Conservation (phyloP, 1,284 basidiomycete species). For the Prillingera fragicola region DNA sequence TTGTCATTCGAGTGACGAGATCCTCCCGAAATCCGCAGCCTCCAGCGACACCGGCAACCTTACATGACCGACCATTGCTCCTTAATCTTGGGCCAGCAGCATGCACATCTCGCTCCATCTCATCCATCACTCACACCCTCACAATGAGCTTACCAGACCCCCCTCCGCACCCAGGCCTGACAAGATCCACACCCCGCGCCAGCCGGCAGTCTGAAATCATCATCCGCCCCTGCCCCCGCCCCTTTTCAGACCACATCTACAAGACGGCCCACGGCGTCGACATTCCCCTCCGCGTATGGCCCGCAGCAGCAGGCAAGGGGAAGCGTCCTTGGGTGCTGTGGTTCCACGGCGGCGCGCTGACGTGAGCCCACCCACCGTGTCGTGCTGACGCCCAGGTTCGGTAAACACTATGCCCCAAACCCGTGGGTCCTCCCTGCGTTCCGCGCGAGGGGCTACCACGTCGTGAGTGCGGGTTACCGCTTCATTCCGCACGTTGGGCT, state of each 20-base stretch:
- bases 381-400: slow-evolving; percentile 11
- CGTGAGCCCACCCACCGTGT: not conserved
- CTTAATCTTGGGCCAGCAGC: too few species aligned
- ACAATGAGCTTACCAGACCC: too few species aligned
- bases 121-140: too few species aligned
- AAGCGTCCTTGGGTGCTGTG: slow-evolving; percentile 13
- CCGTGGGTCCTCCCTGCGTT: slow-evolving; percentile 29
- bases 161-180: too few species aligned
- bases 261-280: slow-evolving; percentile 23
- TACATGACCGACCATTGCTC: too few species aligned
- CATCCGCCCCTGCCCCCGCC: too few species aligned
- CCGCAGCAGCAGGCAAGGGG: slow-evolving; percentile 10
- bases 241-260: slow-evolving; percentile 32
- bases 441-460: slow-evolving; percentile 18
- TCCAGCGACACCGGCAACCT: too few species aligned
- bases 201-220: too few species aligned
- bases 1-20: too few species aligned
- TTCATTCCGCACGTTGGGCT: slow-evolving; percentile 27
- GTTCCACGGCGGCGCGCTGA: slow-evolving; percentile 21
- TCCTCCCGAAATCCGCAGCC: too few species aligned
- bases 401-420: slow-evolving; percentile 16
- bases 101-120: too few species aligned
- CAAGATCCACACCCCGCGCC: too few species aligned
- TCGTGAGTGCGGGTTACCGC: slow-evolving; percentile 33
- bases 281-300: slow-evolving; percentile 30